Evolutionary conservation across 208 protist species (phyloP).

Genomic region (Wallacemonas collosoma): DNA sequence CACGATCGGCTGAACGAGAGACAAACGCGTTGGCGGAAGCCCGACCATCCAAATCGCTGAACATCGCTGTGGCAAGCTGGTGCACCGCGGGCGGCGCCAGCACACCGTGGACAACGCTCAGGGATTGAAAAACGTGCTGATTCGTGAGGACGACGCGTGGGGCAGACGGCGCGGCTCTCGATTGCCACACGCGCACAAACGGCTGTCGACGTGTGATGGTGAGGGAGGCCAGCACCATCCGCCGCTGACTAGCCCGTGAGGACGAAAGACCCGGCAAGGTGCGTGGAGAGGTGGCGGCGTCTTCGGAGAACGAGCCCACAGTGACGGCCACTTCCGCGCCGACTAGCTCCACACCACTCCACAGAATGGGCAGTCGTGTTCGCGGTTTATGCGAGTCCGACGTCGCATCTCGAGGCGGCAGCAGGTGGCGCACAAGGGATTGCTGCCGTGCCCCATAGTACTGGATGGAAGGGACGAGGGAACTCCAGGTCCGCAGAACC

Average conservation of each 20-base stretch:
- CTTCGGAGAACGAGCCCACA: neutral
- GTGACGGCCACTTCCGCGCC: conserved; percentile 4
- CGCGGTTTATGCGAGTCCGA: neutral
- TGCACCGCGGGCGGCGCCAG: conserved; percentile 1
- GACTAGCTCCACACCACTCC: neutral
- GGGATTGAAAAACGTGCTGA: conserved; percentile 9
- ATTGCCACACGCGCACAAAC: conserved; percentile 12
- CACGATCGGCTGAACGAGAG: no score
- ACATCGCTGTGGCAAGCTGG: neutral
- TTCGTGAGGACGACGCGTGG: conserved; percentile 12
- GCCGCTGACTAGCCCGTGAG: no score
- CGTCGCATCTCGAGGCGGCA: neutral
- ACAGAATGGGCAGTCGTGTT: neutral
- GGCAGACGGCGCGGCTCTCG: neutral
- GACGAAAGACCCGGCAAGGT: neutral
- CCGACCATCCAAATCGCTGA: neutral
- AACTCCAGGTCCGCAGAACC: conserved; percentile 23
- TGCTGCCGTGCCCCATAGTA: conserved; percentile 29
- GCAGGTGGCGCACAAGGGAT: neutral
- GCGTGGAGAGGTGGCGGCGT: neutral
- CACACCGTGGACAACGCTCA: conserved; percentile 1
- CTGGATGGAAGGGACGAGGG: conserved; percentile 12
- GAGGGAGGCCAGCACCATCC: neutral
- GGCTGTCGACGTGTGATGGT: neutral
- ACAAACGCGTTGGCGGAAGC: no score